These are phyloP conservation scores for Silene latifolia DNA, from an alignment of 148 eudicot genomes.

Conservation along the genomic window DNA sequence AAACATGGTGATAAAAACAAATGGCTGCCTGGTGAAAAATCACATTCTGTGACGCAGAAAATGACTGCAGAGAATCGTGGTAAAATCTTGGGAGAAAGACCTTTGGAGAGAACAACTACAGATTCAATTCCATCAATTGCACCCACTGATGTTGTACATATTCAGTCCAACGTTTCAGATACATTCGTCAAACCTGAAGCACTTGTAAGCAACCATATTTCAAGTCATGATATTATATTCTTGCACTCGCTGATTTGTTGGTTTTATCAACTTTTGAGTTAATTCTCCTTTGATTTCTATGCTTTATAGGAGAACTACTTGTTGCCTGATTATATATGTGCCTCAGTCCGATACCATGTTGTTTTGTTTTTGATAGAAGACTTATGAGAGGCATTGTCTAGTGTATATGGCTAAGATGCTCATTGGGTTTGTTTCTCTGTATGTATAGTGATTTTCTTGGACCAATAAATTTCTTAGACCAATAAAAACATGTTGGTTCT, in stretches of 20 bases:
- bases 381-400: constrained; percentile 6
- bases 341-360: neutral
- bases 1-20: constrained; percentile 49
- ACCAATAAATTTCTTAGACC: neutral
- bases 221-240: constrained; percentile 4
- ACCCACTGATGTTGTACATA: constrained; percentile 31
- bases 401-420: constrained; percentile 4
- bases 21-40: constrained; percentile 43
- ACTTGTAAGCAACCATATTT: constrained; percentile 52
- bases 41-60: constrained; percentile 42
- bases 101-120: constrained; percentile 55
- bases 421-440: constrained; percentile 1
- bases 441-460: neutral
- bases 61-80: constrained; percentile 92
- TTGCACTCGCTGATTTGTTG: constrained; percentile 1
- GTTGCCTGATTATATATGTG: neutral
- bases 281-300: neutral
- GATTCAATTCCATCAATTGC: constrained; percentile 25
- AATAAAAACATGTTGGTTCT: neutral
- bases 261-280: constrained; percentile 5
- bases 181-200: constrained; percentile 77
- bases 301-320: neutral
- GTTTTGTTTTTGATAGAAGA: neutral
- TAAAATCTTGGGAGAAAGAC: constrained; percentile 74
- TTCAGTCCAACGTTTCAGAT: constrained; percentile 63